Conservation (phyloP, 441 rosid species). For the Omphalea diandra region DNA sequence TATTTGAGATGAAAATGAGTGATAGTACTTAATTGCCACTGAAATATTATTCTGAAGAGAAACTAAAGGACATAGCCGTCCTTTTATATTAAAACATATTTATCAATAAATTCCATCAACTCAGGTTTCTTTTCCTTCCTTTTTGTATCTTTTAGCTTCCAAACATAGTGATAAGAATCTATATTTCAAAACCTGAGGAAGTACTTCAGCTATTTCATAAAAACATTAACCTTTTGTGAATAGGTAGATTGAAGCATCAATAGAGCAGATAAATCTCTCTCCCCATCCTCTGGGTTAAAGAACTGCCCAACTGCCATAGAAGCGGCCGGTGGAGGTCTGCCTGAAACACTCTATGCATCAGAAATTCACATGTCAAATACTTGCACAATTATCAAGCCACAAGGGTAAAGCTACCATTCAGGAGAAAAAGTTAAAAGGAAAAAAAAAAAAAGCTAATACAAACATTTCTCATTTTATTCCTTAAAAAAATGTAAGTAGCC, state of each 20-base stretch:
- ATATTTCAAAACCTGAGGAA: conserved; percentile 12
- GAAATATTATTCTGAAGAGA: not conserved
- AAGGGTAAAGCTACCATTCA: conserved; percentile 12
- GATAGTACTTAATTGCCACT: not conserved
- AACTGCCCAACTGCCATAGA: conserved; percentile 99
- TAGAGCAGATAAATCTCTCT: conserved; percentile 57
- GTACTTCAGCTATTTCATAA: conserved; percentile 14
- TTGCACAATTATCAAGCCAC: conserved; percentile 10
- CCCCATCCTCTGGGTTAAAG: conserved; percentile 82
- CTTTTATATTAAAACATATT: not conserved
- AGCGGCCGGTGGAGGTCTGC: conserved; percentile 96
- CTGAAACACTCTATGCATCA: conserved; percentile 72
- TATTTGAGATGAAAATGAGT: not conserved
- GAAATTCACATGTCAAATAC: conserved; percentile 35
- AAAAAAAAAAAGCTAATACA: conserved; percentile 6
- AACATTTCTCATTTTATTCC: not conserved
- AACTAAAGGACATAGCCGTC: not conserved
- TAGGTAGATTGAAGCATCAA: conserved; percentile 65
- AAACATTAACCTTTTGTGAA: conserved; percentile 63
- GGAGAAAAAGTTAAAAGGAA: conserved; percentile 9
- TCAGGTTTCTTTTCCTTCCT: conserved; percentile 3
- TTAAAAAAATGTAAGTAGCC: too few species aligned
- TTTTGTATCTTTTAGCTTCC: not conserved
- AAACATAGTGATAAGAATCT: conserved; percentile 7
- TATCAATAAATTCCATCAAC: not conserved